phyloP scores from a whole-genome alignment of 306 rosid species.

The Inga oerstediana region DNA sequence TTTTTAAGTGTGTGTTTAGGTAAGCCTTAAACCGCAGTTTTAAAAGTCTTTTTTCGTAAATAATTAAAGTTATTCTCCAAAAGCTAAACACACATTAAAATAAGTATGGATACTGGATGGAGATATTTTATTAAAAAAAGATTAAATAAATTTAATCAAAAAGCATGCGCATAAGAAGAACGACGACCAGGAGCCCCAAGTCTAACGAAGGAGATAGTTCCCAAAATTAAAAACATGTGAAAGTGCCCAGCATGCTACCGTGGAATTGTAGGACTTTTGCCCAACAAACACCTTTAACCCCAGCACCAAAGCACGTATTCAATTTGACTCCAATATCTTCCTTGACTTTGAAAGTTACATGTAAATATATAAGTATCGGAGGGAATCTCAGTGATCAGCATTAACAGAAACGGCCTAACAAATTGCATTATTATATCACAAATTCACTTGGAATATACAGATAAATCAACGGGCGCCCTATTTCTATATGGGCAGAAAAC shows the following conservation, averaged over 20 bases:
- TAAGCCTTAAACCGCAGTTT: too few relatives aligned
- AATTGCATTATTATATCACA: neutral
- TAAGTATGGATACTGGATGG: too few relatives aligned
- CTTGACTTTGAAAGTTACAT: neutral
- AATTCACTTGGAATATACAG: neutral
- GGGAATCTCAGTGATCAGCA: neutral
- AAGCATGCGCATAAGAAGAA: too few relatives aligned
- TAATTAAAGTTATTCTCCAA: too few relatives aligned
- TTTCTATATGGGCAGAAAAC: neutral
- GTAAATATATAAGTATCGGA: neutral
- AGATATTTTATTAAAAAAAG: too few relatives aligned
- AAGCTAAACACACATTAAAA: too few relatives aligned
- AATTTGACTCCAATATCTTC: neutral
- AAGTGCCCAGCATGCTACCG: neutral
- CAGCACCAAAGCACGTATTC: neutral
- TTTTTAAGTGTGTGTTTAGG: too few relatives aligned
- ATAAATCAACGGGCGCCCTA: neutral
- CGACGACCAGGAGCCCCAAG: neutral
- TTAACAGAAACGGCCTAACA: neutral
- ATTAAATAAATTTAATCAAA: too few relatives aligned
- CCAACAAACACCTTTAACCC: neutral
- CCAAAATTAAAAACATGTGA: too few relatives aligned
- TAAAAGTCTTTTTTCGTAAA: too few relatives aligned
- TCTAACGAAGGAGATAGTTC: neutral
- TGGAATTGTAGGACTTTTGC: neutral